These are phyloP conservation scores for Daldinia caldariorum DNA, from an alignment of 495 filamentous ascomycete genomes.

Conservation along the genomic window DNA sequence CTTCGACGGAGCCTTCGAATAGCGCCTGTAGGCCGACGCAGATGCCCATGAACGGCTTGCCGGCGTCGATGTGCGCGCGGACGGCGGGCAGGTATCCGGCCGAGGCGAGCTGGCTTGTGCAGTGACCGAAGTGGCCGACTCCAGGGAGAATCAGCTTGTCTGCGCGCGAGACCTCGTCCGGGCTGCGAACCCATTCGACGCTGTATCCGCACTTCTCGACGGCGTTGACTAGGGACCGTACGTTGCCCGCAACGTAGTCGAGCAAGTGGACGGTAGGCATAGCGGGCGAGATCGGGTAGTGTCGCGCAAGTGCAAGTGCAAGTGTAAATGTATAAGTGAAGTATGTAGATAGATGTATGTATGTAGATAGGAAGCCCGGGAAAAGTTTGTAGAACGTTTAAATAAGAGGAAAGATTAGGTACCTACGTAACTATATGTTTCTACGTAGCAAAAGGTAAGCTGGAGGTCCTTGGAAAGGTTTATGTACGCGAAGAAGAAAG, in stretches of 20 bases:
- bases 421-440: conserved; percentile 2
- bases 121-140: conserved; percentile 97
- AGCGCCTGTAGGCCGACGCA: conserved; percentile 94
- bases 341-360: no score
- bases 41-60: conserved; percentile 97
- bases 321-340: not conserved
- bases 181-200: conserved; percentile 90
- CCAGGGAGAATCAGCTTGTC: conserved; percentile 95
- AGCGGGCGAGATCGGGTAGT: conserved; percentile 27
- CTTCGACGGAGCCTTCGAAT: conserved; percentile 85
- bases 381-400: not conserved
- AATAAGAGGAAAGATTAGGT: not conserved
- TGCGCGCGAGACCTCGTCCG: conserved; percentile 82
- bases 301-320: conserved; percentile 10
- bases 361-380: not conserved
- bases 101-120: conserved; percentile 79
- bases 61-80: conserved; percentile 78
- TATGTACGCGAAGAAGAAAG: conserved; percentile 2
- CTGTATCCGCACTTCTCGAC: conserved; percentile 93
- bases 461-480: not conserved
- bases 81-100: conserved; percentile 86
- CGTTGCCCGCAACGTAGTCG: conserved; percentile 82
- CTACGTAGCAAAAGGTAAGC: not conserved
- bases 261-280: conserved; percentile 95
- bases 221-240: conserved; percentile 94